These are phyloP conservation scores for Oryza longistaminata DNA, from an alignment of 176 grass and related monocot species.

Conservation along the genomic window DNA sequence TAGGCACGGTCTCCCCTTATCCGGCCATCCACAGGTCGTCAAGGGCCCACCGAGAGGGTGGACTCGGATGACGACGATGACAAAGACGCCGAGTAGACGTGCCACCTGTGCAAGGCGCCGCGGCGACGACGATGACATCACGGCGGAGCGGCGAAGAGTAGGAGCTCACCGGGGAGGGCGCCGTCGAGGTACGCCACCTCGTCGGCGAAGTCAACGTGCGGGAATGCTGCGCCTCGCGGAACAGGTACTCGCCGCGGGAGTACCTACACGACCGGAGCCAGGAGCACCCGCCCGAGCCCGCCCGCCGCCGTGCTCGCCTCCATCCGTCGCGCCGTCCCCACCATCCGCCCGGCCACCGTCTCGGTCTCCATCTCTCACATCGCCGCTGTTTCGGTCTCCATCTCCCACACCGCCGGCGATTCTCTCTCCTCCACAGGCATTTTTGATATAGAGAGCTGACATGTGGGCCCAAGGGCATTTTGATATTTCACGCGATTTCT, in stretches of 20 bases:
- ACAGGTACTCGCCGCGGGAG: constrained; percentile 43
- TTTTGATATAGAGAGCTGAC: too few species aligned
- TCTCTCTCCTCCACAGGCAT: too few species aligned
- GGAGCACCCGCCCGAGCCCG: constrained; percentile 27
- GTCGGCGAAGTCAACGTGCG: constrained; percentile 45
- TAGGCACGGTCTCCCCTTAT: constrained; percentile 40
- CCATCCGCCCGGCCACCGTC: too few species aligned
- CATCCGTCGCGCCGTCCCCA: too few species aligned
- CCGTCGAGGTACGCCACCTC: constrained; percentile 42
- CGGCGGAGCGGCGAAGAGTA: constrained; percentile 2
- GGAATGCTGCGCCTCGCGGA: constrained; percentile 44
- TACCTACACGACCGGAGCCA: constrained; percentile 23
- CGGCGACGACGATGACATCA: neutral
- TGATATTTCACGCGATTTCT: too few species aligned
- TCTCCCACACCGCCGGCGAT: too few species aligned
- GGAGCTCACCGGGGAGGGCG: constrained; percentile 21
- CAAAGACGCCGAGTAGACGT: constrained; percentile 35
- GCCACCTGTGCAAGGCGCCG: constrained; percentile 10
- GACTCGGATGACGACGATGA: neutral
- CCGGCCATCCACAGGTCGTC: constrained; percentile 47
- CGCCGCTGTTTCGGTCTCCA: too few species aligned
- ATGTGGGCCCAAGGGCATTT: too few species aligned
- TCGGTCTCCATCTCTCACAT: too few species aligned
- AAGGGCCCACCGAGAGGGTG: constrained; percentile 55
- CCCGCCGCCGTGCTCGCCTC: neutral